Percentiles rank a stretch among this genome's conserved stretches.
These are phyloP conservation scores for Xylariales sp. DNA, from an alignment of 2,329 filamentous ascomycete species.

Conservation along the genomic window DNA sequence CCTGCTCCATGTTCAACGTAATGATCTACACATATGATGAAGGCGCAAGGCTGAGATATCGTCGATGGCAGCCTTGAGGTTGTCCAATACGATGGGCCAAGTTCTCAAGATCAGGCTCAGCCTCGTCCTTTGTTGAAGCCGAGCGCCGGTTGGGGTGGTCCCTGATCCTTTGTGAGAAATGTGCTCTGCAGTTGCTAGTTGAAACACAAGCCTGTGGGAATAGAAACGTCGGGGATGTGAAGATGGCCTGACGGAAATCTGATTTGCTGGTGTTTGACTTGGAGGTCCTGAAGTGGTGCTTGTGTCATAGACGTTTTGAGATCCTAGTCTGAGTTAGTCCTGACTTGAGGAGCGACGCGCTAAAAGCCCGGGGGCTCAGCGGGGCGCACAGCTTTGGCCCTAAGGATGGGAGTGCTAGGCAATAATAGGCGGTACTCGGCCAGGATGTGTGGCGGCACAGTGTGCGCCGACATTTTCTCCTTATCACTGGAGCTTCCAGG, in stretches of 20 bases:
- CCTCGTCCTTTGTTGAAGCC: conserved; percentile 3
- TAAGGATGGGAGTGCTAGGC: too few species aligned
- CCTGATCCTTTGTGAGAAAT: background rate
- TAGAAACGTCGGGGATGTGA: background rate
- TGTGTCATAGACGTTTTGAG: background rate
- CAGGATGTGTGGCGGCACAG: too few species aligned
- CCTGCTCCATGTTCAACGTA: conserved; percentile 63
- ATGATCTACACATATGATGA: background rate
- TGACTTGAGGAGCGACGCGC: too few species aligned
- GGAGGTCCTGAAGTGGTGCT: background rate
- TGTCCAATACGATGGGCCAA: conserved; percentile 2
- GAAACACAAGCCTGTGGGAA: background rate
- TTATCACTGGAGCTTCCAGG: too few species aligned
- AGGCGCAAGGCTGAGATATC: conserved; percentile 4
- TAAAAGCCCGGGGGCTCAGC: too few species aligned
- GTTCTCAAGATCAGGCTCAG: too few species aligned
- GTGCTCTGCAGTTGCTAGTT: background rate
- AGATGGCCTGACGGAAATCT: background rate
- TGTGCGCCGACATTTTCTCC: too few species aligned
- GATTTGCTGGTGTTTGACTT: background rate
- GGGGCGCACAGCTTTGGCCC: too few species aligned
- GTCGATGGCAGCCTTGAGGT: conserved; percentile 10
- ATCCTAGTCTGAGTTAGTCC: too few species aligned
- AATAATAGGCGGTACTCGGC: too few species aligned
- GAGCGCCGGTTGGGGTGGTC: background rate